Conservation (phyloP, 805 yeast species). For the Candida awuae region DNA sequence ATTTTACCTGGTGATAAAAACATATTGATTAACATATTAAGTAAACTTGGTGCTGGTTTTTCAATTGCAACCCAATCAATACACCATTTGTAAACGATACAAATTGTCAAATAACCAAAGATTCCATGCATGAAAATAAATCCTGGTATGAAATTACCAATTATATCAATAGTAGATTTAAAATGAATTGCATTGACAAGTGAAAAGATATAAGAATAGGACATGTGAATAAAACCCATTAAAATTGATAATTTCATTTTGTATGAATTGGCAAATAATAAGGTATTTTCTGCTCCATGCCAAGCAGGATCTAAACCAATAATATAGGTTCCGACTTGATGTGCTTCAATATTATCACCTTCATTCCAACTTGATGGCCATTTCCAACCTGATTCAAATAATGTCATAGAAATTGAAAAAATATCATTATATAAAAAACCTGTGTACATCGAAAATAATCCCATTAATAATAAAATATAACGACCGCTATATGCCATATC, state of each 20-base stretch:
- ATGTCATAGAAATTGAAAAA: slow-evolving; percentile 83
- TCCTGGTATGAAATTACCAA: slow-evolving; percentile 94
- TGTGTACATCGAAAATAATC: slow-evolving; percentile 88
- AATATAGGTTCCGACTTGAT: slow-evolving; percentile 59
- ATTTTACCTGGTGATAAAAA: slow-evolving; percentile 87
- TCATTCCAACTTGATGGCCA: slow-evolving; percentile 73
- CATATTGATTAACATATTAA: slow-evolving; percentile 94
- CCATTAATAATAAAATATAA: slow-evolving; percentile 87
- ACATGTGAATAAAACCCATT: slow-evolving; percentile 93
- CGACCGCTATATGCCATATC: slow-evolving; percentile 96
- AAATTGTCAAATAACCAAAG: slow-evolving; percentile 81
- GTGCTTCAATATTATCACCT: slow-evolving; percentile 66
- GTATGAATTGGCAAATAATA: slow-evolving; percentile 87
- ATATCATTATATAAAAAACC: slow-evolving; percentile 91
- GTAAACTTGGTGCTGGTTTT: slow-evolving; percentile 81
- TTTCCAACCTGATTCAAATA: slow-evolving; percentile 85
- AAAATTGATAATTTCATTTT: slow-evolving; percentile 94
- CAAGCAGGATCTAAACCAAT: slow-evolving; percentile 90
- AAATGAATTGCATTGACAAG: slow-evolving; percentile 68
- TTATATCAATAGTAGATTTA: slow-evolving; percentile 66
- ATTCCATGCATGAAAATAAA: slow-evolving; percentile 92
- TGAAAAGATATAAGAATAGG: slow-evolving; percentile 80
- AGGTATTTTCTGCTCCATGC: slow-evolving; percentile 94
- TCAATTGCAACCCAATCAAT: slow-evolving; percentile 80
- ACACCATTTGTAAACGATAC: slow-evolving; percentile 89